Percentiles rank a stretch among this genome's conserved stretches.
Conservation (phyloP, 2,329 filamentous ascomycete genomes). For the Ascochyta clinopodiicola region DNA sequence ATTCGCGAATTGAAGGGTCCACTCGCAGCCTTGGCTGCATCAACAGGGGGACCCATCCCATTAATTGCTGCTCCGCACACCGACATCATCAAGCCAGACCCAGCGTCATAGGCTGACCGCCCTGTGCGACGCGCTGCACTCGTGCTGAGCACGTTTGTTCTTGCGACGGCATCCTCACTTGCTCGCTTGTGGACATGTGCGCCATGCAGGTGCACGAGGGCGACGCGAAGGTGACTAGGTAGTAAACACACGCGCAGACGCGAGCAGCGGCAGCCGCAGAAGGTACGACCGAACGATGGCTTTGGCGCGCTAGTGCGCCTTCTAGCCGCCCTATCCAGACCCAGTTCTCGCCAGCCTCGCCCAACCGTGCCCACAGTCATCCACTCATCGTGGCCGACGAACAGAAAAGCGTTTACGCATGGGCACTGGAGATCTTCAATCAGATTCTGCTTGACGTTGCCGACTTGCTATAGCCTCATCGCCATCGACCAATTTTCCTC, state of each 20-base stretch:
- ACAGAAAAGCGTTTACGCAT: not conserved
- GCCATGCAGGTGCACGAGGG: slow-evolving; percentile 9
- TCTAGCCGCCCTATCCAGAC: slow-evolving; percentile 6
- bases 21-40: slow-evolving; percentile 16
- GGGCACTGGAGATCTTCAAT: not conserved
- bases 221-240: not conserved
- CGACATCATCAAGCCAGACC: slow-evolving; percentile 14
- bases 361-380: not conserved
- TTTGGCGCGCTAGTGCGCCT: slow-evolving; percentile 9
- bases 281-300: slow-evolving; percentile 9
- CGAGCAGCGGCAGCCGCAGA: slow-evolving; percentile 4
- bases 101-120: slow-evolving; percentile 10
- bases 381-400: slow-evolving; percentile 2
- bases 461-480: no score
- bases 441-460: not conserved
- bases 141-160: slow-evolving; percentile 15
- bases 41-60: slow-evolving; percentile 12
- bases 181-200: slow-evolving; percentile 3
- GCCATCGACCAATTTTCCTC: no score
- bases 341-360: slow-evolving; percentile 12
- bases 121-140: slow-evolving; percentile 12
- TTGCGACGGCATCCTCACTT: not conserved
- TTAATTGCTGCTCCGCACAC: slow-evolving; percentile 20
- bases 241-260: slow-evolving; percentile 6
- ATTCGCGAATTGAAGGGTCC: slow-evolving; percentile 20